phyloP scores from a whole-genome alignment of 2,329 filamentous ascomycete genomes.

The Blumeriella jaapii region DNA sequence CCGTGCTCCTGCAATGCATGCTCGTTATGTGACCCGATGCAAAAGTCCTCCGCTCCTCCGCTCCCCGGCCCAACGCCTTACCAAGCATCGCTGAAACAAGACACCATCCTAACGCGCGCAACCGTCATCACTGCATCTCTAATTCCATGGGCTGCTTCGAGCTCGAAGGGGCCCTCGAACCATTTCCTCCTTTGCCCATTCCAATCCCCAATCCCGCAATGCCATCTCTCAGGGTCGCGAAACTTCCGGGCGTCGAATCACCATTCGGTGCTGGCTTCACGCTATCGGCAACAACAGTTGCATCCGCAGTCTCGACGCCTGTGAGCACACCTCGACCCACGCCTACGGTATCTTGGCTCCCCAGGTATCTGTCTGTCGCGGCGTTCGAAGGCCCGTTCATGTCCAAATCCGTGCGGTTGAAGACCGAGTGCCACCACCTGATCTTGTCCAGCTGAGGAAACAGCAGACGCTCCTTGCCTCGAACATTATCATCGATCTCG shows the following conservation, averaged over 20 bases:
- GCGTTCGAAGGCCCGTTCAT: conserved; percentile 68
- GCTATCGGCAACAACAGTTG: conserved; percentile 11
- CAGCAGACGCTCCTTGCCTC: conserved; percentile 72
- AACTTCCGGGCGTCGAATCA: conserved; percentile 23
- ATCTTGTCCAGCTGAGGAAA: conserved; percentile 67
- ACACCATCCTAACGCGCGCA: conserved; percentile 4
- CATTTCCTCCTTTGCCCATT: conserved; percentile 22
- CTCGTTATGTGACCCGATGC: conserved; percentile 3
- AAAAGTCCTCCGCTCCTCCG: not conserved
- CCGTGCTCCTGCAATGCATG: conserved; percentile 17
- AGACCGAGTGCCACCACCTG: conserved; percentile 89
- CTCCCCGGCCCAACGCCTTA: conserved; percentile 1
- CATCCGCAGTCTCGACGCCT: conserved; percentile 21
- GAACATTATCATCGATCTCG: conserved; percentile 62
- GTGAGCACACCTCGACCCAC: conserved; percentile 16
- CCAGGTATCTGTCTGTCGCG: conserved; percentile 29
- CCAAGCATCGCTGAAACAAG: not conserved
- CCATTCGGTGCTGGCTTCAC: conserved; percentile 23
- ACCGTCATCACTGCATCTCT: conserved; percentile 37
- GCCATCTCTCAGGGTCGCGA: conserved; percentile 33
- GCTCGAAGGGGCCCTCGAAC: conserved; percentile 21
- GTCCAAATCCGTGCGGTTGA: conserved; percentile 76
- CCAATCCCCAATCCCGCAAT: conserved; percentile 34
- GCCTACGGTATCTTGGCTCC: conserved; percentile 6
- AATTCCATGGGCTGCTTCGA: conserved; percentile 32